These are phyloP conservation scores for Falciphora oryzae DNA, from an alignment of 2,329 filamentous ascomycete species.

Conservation along the genomic window DNA sequence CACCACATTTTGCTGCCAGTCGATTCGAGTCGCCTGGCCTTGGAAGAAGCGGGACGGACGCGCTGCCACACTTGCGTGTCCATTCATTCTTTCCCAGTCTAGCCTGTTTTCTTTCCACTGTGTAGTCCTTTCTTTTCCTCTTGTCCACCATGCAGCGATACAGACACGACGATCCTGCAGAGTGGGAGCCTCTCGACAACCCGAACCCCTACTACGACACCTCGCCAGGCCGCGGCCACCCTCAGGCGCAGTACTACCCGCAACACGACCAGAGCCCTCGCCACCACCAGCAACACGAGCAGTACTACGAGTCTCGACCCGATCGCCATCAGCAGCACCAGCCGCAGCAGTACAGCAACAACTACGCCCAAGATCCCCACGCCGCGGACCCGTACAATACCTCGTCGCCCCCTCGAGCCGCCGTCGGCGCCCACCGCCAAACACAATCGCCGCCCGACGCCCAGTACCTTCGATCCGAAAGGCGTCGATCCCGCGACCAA, in stretches of 20 bases:
- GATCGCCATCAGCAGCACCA: constrained; percentile 5
- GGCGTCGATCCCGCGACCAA: constrained; percentile 25
- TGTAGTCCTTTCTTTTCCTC: not conserved
- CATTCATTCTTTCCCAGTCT: not conserved
- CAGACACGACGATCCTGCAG: constrained; percentile 19
- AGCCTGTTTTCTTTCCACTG: not conserved
- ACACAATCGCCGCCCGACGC: not conserved
- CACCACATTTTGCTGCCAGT: too few species aligned
- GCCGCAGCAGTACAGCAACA: constrained; percentile 14
- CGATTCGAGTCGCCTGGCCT: not conserved
- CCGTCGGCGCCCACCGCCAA: constrained; percentile 16
- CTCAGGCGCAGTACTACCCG: constrained; percentile 7
- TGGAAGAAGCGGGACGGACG: not conserved
- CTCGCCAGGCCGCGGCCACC: constrained; percentile 5
- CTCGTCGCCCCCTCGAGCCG: constrained; percentile 16
- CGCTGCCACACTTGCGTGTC: not conserved
- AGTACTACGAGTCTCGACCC: constrained; percentile 7
- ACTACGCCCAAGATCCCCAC: constrained; percentile 9
- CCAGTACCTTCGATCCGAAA: constrained; percentile 26
- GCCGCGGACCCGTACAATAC: constrained; percentile 12
- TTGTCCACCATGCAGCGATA: constrained; percentile 14
- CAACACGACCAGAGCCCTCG: constrained; percentile 5
- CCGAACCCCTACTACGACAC: not conserved
- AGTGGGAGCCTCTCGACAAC: constrained; percentile 18
- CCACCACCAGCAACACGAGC: constrained; percentile 6